Percentiles rank a stretch among this genome's conserved stretches.
These are phyloP conservation scores for Pistacia atlantica DNA, from an alignment of 345 rosid genomes.

Conservation along the genomic window DNA sequence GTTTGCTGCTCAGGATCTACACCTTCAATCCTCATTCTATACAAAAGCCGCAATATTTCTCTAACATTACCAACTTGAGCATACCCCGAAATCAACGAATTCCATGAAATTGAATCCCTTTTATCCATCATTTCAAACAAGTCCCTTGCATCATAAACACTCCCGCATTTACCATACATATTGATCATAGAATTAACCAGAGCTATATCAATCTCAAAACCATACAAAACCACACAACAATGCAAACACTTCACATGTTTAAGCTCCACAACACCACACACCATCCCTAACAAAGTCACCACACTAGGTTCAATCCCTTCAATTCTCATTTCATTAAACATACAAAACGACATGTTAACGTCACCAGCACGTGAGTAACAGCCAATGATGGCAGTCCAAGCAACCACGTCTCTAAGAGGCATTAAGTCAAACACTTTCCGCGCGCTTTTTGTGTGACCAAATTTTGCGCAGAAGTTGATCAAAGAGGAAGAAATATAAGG, in stretches of 20 bases:
- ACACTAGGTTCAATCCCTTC: conserved; percentile 47
- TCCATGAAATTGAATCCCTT: conserved; percentile 62
- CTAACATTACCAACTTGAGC: conserved; percentile 39
- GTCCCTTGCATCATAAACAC: conserved; percentile 43
- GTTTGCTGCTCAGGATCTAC: conserved; percentile 51
- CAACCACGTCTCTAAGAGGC: conserved; percentile 45
- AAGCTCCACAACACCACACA: conserved; percentile 43
- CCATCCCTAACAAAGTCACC: conserved; percentile 54
- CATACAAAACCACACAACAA: conserved; percentile 42
- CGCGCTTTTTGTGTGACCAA: conserved; percentile 31
- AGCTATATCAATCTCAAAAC: conserved; percentile 44
- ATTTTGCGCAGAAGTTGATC: conserved; percentile 44
- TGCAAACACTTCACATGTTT: conserved; percentile 48
- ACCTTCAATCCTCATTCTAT: conserved; percentile 42
- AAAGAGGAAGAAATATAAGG: conserved; percentile 53
- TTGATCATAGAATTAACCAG: conserved; percentile 46
- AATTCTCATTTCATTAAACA: conserved; percentile 50
- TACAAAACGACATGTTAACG: conserved; percentile 28
- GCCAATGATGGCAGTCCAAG: conserved; percentile 56
- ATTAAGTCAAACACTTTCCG: conserved; percentile 53
- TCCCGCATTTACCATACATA: conserved; percentile 46
- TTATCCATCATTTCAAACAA: conserved; percentile 47
- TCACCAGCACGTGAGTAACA: conserved; percentile 48
- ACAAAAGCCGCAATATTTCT: conserved; percentile 43
- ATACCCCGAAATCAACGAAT: conserved; percentile 52